Evolutionary conservation across 2,329 filamentous ascomycete genomes (phyloP).

Genomic region (Exophiala sp.): DNA sequence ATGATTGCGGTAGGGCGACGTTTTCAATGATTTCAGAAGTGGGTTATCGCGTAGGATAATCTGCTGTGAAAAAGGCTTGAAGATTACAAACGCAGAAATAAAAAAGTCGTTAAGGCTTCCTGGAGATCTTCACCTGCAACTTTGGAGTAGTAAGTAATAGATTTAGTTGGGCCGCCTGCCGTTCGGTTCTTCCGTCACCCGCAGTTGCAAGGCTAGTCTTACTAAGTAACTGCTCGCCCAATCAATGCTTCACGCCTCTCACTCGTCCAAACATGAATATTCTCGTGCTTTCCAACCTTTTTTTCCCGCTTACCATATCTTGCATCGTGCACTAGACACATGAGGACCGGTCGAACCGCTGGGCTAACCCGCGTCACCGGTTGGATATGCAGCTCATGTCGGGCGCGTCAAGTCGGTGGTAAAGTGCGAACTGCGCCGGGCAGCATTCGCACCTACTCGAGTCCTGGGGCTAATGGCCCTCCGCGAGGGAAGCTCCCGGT

Average conservation of each 20-base stretch:
- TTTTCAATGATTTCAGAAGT: background rate
- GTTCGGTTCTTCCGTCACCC: no score
- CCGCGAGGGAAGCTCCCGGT: constrained; percentile 45
- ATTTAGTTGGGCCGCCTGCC: no score
- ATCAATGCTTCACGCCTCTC: no score
- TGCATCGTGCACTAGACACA: background rate
- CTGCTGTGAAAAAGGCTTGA: background rate
- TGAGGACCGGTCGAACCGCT: constrained; percentile 10
- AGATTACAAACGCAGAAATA: background rate
- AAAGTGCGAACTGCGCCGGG: background rate
- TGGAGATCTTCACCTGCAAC: background rate
- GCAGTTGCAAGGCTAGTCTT: no score
- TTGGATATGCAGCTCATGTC: constrained; percentile 23
- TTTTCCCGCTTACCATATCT: constrained; percentile 13
- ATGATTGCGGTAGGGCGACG: constrained; percentile 7
- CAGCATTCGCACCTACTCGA: background rate
- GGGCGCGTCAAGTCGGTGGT: constrained; percentile 1
- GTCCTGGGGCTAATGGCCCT: background rate
- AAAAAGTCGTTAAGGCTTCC: background rate
- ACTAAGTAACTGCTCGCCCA: no score
- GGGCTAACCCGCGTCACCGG: constrained; percentile 7
- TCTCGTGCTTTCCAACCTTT: constrained; percentile 17
- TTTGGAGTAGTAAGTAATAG: no score
- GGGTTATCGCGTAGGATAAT: background rate
- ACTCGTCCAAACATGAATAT: constrained; percentile 8